These are phyloP conservation scores for Nothophytophthora sp. DNA, from an alignment of 352 stramenopile species.

Conservation along the genomic window DNA sequence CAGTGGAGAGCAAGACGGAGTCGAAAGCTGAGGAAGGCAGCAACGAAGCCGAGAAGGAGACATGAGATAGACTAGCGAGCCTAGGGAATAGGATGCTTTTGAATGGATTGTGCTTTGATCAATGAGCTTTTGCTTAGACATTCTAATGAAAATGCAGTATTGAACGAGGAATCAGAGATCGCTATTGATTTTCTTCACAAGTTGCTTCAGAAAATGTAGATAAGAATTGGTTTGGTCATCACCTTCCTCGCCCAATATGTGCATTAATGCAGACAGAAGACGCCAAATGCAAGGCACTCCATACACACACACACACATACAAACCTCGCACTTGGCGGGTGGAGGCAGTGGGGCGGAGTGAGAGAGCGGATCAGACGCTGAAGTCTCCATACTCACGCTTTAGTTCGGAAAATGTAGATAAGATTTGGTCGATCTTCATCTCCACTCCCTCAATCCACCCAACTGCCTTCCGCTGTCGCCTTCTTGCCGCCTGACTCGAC, in stretches of 20 bases:
- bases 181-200: no score
- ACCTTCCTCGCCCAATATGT: no score
- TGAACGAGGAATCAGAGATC: conserved; percentile 33
- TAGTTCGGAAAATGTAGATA: conserved; percentile 73
- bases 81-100: conserved; percentile 5
- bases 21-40: conserved; percentile 1
- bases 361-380: no score
- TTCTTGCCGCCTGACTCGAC: no score
- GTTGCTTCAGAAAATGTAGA: conserved; percentile 64
- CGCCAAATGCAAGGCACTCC: no score
- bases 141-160: not conserved
- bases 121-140: not conserved
- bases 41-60: conserved; percentile 9
- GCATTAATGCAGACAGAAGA: no score
- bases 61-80: no score
- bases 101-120: conserved; percentile 7
- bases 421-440: conserved; percentile 68
- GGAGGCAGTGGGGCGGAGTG: no score
- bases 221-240: no score
- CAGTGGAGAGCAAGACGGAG: conserved; percentile 8
- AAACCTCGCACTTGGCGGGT: no score
- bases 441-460: conserved; percentile 32
- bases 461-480: conserved; percentile 3
- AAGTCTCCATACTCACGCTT: no score
- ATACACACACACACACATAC: no score